phyloP scores from a whole-genome alignment of 2,329 filamentous ascomycete genomes.

The Aspergillus candidus region DNA sequence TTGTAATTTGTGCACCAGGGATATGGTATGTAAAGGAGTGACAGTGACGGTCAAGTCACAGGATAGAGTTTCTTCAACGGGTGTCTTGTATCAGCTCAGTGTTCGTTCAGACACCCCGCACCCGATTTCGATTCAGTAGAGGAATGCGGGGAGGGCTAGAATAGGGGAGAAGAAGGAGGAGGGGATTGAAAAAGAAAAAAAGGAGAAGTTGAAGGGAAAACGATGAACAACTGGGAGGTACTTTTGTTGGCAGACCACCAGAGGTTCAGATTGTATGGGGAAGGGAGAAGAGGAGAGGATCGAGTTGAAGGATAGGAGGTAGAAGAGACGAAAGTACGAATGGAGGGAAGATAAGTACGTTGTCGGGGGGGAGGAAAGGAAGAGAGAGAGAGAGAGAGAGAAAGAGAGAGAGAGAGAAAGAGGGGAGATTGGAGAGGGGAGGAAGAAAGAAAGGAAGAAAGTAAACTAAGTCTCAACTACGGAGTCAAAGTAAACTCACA shows the following conservation, averaged over 20 bases:
- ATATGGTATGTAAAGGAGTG: background rate
- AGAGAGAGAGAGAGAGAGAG: background rate
- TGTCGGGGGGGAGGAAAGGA: background rate
- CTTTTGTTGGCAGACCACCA: background rate
- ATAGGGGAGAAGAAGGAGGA: constrained; percentile 6
- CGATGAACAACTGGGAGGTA: background rate
- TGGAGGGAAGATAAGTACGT: background rate
- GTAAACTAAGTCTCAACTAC: constrained; percentile 5
- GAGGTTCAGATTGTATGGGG: background rate
- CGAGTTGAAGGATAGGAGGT: constrained; percentile 6
- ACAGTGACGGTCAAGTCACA: background rate
- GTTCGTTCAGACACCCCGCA: constrained; percentile 13
- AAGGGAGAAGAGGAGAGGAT: constrained; percentile 2
- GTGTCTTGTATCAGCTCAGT: background rate
- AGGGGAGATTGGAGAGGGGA: constrained; percentile 1
- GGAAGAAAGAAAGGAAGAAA: constrained; percentile 3
- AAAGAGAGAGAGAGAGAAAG: background rate
- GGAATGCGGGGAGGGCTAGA: constrained; percentile 16
- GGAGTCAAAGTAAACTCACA: too few relatives aligned
- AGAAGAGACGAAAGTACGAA: constrained; percentile 4
- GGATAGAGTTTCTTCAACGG: background rate
- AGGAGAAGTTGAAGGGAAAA: constrained; percentile 3
- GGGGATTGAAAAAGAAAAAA: constrained; percentile 1
- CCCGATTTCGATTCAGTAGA: constrained; percentile 6
- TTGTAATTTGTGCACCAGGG: background rate